These are phyloP conservation scores for Neurospora sp. DNA, from an alignment of 495 filamentous ascomycete species.

Conservation along the genomic window DNA sequence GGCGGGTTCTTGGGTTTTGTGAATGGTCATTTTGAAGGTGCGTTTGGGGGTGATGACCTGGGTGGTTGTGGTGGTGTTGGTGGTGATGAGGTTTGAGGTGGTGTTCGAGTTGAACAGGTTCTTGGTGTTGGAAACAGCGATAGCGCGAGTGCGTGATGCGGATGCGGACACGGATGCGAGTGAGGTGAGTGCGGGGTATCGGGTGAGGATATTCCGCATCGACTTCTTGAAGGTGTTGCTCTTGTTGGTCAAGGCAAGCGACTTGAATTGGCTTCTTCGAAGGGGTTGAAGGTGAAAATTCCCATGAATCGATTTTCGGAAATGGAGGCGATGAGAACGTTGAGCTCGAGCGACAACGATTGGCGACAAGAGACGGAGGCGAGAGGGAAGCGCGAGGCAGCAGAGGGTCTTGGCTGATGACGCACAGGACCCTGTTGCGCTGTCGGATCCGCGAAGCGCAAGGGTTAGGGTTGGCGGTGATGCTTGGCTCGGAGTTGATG, in stretches of 20 bases:
- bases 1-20: slow-evolving; percentile 33
- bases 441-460: neutral
- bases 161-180: neutral
- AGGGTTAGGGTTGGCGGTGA: neutral
- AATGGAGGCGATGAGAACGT: neutral
- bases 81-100: neutral
- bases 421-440: neutral
- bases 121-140: neutral
- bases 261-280: neutral
- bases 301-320: neutral
- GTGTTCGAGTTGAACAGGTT: neutral
- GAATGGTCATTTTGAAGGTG: slow-evolving; percentile 2
- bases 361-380: neutral
- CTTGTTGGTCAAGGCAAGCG: neutral
- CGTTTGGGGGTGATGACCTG: neutral
- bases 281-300: too few species aligned
- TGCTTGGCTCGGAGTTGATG: neutral
- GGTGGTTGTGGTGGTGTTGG: neutral
- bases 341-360: neutral
- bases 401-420: neutral
- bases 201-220: neutral
- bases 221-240: neutral
- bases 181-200: neutral
- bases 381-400: neutral
- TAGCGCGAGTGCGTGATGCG: neutral